Base-by-base conservation (phyloP, 2,329 filamentous ascomycete species). In the Camptophora hylomeconis region DNA sequence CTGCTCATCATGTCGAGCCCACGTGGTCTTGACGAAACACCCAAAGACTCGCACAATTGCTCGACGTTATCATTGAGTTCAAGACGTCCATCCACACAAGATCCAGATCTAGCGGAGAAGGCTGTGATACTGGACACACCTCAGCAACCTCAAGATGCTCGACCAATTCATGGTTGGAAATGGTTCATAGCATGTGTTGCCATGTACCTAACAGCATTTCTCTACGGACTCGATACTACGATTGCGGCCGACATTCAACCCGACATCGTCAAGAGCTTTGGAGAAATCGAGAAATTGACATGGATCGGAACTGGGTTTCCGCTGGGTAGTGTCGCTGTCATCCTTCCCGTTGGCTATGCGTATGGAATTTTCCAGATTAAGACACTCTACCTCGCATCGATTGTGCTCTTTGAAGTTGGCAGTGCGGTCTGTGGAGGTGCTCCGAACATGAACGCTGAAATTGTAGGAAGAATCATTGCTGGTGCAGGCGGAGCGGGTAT, bases 201-300 rank as follows among this genome's bases (percentile, higher is more conserved):
- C 4, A 22, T 33, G 11, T 33, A 33, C 20, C 7, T 20, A 7
- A 20, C 8, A 14, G 17, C 13, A 8, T 21, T 37, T n/a, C 39
- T 52, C 10, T 53, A 44, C 29, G 45, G 45, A 6, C 37, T 54
- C 2, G 52, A 55, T 4, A 67, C 63, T 0, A 68, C 67, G 2
- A 64, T 68, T 5, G 49, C 61, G 14, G 55, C 65, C 3, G 62
- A 63, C 37, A 54, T 61, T 2, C 60, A 66, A 31, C 55, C 53
- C 1, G 44, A 49, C 5, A 55, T 65, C 11, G 43, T 60, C 8
- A 42, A 50, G n/a, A 36, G 42, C 1, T 59, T 63, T 17, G 43
- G 49, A 11, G 37, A 53, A 1, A 37, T 58, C 17, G 39, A 49
- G 5, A 52, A 58, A 24, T 46, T 65, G 5, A 43, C 52, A 3